phyloP scores from a whole-genome alignment of 331 rosid species.

The Quercus lobata region DNA sequence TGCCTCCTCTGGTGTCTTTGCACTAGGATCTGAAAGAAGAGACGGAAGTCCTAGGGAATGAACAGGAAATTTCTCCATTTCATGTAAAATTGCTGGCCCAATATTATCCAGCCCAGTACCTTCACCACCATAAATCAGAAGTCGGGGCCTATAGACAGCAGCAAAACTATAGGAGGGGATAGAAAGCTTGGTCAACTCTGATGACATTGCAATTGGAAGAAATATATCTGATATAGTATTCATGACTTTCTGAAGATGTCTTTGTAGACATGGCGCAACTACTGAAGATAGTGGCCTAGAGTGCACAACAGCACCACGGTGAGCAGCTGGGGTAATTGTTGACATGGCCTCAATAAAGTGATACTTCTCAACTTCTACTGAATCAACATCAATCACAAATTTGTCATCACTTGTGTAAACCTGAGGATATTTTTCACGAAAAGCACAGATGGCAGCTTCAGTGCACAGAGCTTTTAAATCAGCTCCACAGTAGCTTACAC shows the following conservation, averaged over 20 bases:
- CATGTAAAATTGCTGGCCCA: conserved; percentile 96
- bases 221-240: conserved; percentile 67
- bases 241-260: conserved; percentile 72
- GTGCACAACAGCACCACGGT: conserved; percentile 86
- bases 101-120: conserved; percentile 98
- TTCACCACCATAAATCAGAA: conserved; percentile 89
- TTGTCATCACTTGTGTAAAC: conserved; percentile 95
- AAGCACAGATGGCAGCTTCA: conserved; percentile 97
- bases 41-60: conserved; percentile 96
- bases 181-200: conserved; percentile 76
- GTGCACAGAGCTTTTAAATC: conserved; percentile 97
- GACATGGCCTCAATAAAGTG: conserved; percentile 96
- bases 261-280: conserved; percentile 78
- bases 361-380: conserved; percentile 76
- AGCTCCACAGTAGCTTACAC: conserved; percentile 99
- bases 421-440: conserved; percentile 93
- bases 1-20: conserved; percentile 97
- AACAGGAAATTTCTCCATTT: conserved; percentile 93
- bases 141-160: conserved; percentile 88
- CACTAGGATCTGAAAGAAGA: conserved; percentile 95
- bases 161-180: conserved; percentile 86
- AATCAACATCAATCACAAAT: conserved; percentile 92
- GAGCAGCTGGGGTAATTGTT: conserved; percentile 98
- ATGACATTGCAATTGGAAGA: conserved; percentile 53
- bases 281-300: conserved; percentile 89